Base-by-base conservation (phyloP, 345 rosid genomes). In the Lumnitzera racemosa region DNA sequence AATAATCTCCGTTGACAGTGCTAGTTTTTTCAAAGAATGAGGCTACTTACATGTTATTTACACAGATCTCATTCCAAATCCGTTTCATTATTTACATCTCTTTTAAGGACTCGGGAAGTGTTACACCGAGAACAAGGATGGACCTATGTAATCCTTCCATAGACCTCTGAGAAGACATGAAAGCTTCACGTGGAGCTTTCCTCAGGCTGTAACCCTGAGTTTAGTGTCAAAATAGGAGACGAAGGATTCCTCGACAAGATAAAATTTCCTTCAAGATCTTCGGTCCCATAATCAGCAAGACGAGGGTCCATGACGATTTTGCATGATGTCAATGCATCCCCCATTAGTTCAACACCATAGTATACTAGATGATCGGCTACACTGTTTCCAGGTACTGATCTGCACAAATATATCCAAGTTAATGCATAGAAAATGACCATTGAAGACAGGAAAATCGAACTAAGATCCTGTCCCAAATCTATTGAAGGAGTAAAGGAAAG, bases 301-400 rank as follows among this genome's bases (percentile, higher is more conserved):
- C 41, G 71, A 25, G 77, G 55, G 70, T 76, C 78, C 88, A 78
- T 81, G 68, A 89, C 91, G 36, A 86, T 85, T 51, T 78, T 76
- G 74, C 92, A 89, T 43, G 85, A 81, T 66, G 80, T 79, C 86
- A 84, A 82, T 29, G 74, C 47, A 51, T 71, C 74, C 12, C 85
- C 83, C 72, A 56, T 73, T 56, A 89, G 64, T 2, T 75, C 79
- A n/a, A 89, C 75, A 58, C 96, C 96, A 62, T 72, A 87, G 62
- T 92, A 92, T 12, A 14, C 51, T 65, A 92, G 70, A 74, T 92
- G 96, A 76, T 92, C 98, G 0, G 75, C 56, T 12, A 89, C 70
- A 78, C 95, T 87, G 61, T 74, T 83, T 15, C 98, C 95, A 27
- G 58, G 61, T 68, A 91, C 96, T 0, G 91, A 91, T 69, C 96